Evolutionary conservation across 208 protist genomes (phyloP), one percentile per base, ranked within the genome.

Genomic region (Trypanosoma congolense): DNA sequence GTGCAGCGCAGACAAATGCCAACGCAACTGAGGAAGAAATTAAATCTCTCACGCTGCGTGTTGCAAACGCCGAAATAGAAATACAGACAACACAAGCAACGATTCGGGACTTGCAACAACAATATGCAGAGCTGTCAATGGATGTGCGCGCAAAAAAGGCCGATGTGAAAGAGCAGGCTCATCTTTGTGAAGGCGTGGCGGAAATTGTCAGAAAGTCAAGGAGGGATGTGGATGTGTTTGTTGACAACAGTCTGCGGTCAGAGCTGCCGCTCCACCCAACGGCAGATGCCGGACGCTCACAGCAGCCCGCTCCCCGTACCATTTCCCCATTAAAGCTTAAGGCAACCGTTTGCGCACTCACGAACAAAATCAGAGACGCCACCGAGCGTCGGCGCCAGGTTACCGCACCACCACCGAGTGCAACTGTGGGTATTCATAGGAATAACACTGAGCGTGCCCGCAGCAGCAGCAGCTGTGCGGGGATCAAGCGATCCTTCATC

Each of bases 1-100:
- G 52, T 25, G 53, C 50, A 16, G 65, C 57, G n/a, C 65, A 71
- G 36, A 26, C 50, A 19, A 41, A 64, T 35, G 65, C 65, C 16
- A 56, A 46, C 21, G 12, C 44, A 29, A 56, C 63, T 21, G 65
- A 56, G 31, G 65, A 63, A 31, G 52, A 71, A 30, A 59, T 71
- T 1, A 65, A 49, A 41, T 4, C 56, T 6, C 44, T 62, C 0
- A 48, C 56, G 1, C 36, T 56, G 9, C 45, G 25, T 18, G 55
- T 64, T 49, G 31, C 62, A n/a, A 35, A 24, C 48, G 18, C 16
- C 25, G 62, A 61, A 38, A 6, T 8, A 1, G 55, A 61, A 9
- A 35, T 25, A 2, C 2, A 36, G 10, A 19, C 5, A 22, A 25
- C 29, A 36, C n/a, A 22, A 2, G 48, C 47, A 12, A 40, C 33